Evolutionary conservation across 805 yeast genomes (phyloP), one percentile per base, ranked within the genome.

Genomic region (Ogataea salicorniae): DNA sequence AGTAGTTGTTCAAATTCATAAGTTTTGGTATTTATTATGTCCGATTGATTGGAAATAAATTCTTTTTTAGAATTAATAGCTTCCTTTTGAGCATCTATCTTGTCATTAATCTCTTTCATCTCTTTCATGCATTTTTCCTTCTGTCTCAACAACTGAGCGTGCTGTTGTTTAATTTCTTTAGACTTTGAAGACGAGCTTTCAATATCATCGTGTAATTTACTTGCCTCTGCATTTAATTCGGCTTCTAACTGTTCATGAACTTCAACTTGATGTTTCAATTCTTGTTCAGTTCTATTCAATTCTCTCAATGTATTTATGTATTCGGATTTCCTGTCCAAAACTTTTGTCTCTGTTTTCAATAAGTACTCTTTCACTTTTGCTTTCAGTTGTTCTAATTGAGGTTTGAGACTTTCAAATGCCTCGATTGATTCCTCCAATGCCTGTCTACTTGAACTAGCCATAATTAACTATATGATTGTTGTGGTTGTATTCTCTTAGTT

Each of bases 1-100:
- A 76, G 62, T 48, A 74, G 66, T 41, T 62, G 64, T 49, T 77
- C 81, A 53, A 65, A 73, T 52, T 73, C 75, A 23, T 62, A 55
- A 23, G 74, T 56, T 52, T 74, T 79, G 20, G 68, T 71, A 41
- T 63, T 63, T 47, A 75, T 76, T 33, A 65, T 57, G 26, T 57
- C 55, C 5, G 68, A 59, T 56, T 76, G 80, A 6, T 58, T 56
- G 15, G 63, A 54, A 34, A 76, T 54, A 40, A 64, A 59, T 17
- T 59, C 55, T 43, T 64, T 63, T 52, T 58, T 54, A 43, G 59
- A 49, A 50, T 55, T 61, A 17, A 63, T 52, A 22, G 58, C 58
- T 34, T 53, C 53, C 41, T 58, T 39, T 37, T 56, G 58, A 7
- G 45, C 39, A 7, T 54, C 55, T 1, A 67, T 56, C 14, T 62